phyloP scores from a whole-genome alignment of 805 yeast genomes.

The Wickerhamomyces xylosicus region DNA sequence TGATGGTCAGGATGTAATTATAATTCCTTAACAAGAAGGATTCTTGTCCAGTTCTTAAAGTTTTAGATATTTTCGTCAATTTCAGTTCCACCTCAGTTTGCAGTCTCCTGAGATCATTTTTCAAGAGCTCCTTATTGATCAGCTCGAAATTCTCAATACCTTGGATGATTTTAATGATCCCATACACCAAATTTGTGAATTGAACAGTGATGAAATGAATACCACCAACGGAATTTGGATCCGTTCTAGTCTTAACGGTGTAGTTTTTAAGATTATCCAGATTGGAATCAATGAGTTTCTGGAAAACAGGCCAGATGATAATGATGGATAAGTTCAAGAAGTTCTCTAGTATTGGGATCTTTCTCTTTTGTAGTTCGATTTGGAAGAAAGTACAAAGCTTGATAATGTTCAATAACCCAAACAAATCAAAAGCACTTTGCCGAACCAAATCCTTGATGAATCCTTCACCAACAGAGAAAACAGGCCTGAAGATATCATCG shows the following conservation, averaged over 20 bases:
- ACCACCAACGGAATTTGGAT: conserved; percentile 16
- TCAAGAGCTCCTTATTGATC: conserved; percentile 54
- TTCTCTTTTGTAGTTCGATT: conserved; percentile 55
- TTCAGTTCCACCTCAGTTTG: conserved; percentile 74
- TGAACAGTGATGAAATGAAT: conserved; percentile 61
- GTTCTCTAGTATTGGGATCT: conserved; percentile 61
- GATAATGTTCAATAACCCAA: conserved; percentile 69
- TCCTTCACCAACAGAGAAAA: conserved; percentile 37
- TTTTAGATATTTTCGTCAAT: conserved; percentile 54
- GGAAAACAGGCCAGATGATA: conserved; percentile 80
- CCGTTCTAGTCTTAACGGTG: conserved; percentile 27
- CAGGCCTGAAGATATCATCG: conserved; percentile 41
- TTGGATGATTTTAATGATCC: conserved; percentile 48
- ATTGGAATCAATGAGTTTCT: conserved; percentile 64
- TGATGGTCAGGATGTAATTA: conserved; percentile 18
- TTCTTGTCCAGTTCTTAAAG: conserved; percentile 40
- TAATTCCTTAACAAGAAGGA: conserved; percentile 55
- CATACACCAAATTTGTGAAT: conserved; percentile 62
- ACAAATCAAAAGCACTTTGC: conserved; percentile 50
- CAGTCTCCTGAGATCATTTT: conserved; percentile 55
- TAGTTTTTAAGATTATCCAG: conserved; percentile 54
- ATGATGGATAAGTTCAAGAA: conserved; percentile 58
- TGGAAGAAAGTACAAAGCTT: conserved; percentile 58
- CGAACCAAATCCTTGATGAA: conserved; percentile 32
- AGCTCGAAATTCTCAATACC: conserved; percentile 20